Evolutionary conservation across 768 basidiomycete genomes (phyloP).

Genomic region (Artomyces pyxidatus): DNA sequence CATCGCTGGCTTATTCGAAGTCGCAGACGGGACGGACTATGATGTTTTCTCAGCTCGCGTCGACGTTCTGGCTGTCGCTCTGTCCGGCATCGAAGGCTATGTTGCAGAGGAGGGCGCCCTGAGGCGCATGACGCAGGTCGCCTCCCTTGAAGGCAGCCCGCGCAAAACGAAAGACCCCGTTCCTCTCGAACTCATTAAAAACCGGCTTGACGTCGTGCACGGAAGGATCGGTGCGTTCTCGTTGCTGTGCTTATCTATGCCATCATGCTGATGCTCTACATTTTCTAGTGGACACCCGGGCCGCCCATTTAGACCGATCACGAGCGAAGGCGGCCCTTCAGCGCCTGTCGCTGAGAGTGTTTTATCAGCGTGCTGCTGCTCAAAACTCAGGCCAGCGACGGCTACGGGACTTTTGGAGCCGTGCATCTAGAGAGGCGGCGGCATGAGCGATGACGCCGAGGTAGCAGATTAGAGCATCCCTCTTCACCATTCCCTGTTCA

Average conservation of each 20-base stretch:
- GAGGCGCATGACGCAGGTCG: neutral
- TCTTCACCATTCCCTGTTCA: too few species aligned
- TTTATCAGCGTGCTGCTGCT: conserved; percentile 46
- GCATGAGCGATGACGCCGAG: too few species aligned
- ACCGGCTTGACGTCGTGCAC: conserved; percentile 44
- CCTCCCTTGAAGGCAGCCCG: conserved; percentile 16
- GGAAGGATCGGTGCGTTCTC: conserved; percentile 49
- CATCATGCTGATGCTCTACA: neutral
- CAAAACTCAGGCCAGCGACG: conserved; percentile 16
- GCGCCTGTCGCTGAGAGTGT: conserved; percentile 50
- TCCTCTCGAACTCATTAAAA: conserved; percentile 41
- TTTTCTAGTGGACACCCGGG: conserved; percentile 57
- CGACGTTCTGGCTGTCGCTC: conserved; percentile 47
- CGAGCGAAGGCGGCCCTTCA: conserved; percentile 64
- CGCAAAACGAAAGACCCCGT: conserved; percentile 27
- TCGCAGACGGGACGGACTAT: conserved; percentile 38
- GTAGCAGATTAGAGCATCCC: too few species aligned
- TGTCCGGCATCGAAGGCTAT: conserved; percentile 53
- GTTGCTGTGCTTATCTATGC: neutral
- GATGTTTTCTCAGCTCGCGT: conserved; percentile 49
- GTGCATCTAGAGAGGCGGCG: too few species aligned
- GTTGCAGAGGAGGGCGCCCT: conserved; percentile 34
- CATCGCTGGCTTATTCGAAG: conserved; percentile 28
- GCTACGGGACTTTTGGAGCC: conserved; percentile 8
- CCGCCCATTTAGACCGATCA: conserved; percentile 69